Evolutionary conservation across 768 basidiomycete species (phyloP).

Genomic region (Artomyces pyxidatus): DNA sequence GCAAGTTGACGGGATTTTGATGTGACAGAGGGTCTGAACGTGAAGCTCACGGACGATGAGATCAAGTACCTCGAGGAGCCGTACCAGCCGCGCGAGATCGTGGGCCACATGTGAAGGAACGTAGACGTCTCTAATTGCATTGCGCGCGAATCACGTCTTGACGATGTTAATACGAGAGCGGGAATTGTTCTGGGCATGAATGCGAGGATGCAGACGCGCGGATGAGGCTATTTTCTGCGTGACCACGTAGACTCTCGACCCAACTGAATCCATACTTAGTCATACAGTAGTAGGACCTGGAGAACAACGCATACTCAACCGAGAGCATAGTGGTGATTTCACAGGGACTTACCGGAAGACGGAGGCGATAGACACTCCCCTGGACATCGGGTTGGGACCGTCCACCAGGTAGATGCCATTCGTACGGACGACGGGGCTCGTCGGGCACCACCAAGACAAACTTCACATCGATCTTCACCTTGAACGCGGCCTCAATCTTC

Average conservation of each 20-base stretch:
- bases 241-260: no score
- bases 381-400: background rate
- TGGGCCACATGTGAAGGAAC: no score
- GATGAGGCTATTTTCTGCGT: no score
- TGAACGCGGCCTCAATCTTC: background rate
- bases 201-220: no score
- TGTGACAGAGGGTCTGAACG: slow-evolving; percentile 4
- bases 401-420: background rate
- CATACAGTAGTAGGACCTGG: no score
- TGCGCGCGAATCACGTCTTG: no score
- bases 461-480: background rate
- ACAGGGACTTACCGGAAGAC: background rate
- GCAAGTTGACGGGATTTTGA: slow-evolving; percentile 12
- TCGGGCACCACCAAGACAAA: background rate
- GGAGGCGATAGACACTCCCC: background rate
- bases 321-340: background rate
- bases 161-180: no score
- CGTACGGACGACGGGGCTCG: background rate
- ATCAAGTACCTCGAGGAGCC: slow-evolving; percentile 11
- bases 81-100: slow-evolving; percentile 10
- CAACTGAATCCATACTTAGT: no score
- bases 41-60: slow-evolving; percentile 9
- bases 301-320: no score
- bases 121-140: no score
- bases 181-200: no score